Base-by-base conservation (phyloP, 441 rosid species). In the Kokia cookei region DNA sequence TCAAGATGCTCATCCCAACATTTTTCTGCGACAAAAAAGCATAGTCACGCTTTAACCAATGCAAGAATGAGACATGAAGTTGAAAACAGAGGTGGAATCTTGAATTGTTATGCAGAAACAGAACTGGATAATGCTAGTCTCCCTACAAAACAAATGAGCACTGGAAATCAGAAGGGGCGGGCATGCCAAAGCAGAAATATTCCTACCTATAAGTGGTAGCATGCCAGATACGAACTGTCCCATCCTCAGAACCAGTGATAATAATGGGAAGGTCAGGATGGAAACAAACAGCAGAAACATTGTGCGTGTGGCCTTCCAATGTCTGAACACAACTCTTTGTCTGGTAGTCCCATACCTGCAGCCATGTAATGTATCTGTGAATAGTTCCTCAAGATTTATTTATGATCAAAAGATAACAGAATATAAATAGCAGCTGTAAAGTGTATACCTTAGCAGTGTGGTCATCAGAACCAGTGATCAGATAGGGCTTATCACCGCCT, bases 401-500 rank as follows among this genome's bases (percentile, higher is more conserved):
- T 54, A 50, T 55, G 50, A 69, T 19, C n/a, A 47, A 67, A 71
- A 75, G 57, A 48, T 43, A 80, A 19, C 40, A 66, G 55, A 42
- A 32, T 15, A 24, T 9, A 51, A 55, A 43, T 45, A 7, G 27
- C 71, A 12, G 83, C 75, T 50, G 69, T 81, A 77, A 40, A 93
- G 73, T 54, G 72, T 81, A 77, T 48, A 95, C 99, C 96, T 92
- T 95, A n/a, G 96, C 95, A 81, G 99, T 93, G 82, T 87, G 91
- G 78, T 95, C 99, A 83, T 93, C 98, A 67, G 99, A 95, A 70
- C 99, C 99, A 35, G 93, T 91, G 76, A 93, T 87, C 57, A 95
- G 84, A 77, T 89, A 93, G 3, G 97, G 98, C 75, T 91, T 91
- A 82, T 95, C 93, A 72, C 98, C 98, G 48, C 96, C 93, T 32